Evolutionary conservation across 768 basidiomycete genomes (phyloP), one percentile per base, ranked within the genome.

Genomic region (Epithele typhae): DNA sequence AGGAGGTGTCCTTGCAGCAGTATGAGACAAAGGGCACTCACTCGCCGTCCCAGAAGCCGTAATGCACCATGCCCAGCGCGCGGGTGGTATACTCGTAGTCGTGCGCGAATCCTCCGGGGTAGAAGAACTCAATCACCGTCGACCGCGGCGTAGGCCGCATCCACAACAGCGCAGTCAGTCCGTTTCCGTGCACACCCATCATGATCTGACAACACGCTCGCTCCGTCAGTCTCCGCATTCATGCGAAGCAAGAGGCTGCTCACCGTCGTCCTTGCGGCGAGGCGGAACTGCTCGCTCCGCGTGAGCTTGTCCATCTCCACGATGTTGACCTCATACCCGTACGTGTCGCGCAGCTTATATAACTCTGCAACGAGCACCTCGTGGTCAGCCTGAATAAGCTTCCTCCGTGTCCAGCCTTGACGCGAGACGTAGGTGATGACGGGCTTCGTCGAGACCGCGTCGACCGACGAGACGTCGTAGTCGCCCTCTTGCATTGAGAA

Each of bases 181-280:
- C 93, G 59, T 96, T 95, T 9, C 93, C 92, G 57, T 95, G 92
- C 14, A 95, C 86, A 47, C 92, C 92, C 77, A 94, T 85, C 83
- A 95, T 78, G 58, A 95, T 90, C 92, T 95, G 50, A 23, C n/a
- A 27, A n/a, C n/a, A n/a, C n/a, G n/a, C n/a, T n/a, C 5, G 36
- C 8, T 9, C 34, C 14, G 18, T 44, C n/a, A 57, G 27, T 11
- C 19, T 24, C n/a, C 9, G 15, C n/a, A 12, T 32, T 14, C 14
- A 15, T 24, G n/a, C 33, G 24, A 19, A 15, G 9, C 23, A 17
- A 49, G 18, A 33, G 5, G 38, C 25, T 2, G 65, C 82, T 57
- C 61, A 93, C 89, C 40, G 93, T 96, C 2, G 92, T 92, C 51
- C 90, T 73, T 3, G 82, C 88, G 9, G 93, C 85, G 3, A 97